Percentiles rank a stretch among this genome's conserved stretches.
Evolutionary conservation across 441 rosid species (phyloP).

Genomic region (Corymbia calophylla): DNA sequence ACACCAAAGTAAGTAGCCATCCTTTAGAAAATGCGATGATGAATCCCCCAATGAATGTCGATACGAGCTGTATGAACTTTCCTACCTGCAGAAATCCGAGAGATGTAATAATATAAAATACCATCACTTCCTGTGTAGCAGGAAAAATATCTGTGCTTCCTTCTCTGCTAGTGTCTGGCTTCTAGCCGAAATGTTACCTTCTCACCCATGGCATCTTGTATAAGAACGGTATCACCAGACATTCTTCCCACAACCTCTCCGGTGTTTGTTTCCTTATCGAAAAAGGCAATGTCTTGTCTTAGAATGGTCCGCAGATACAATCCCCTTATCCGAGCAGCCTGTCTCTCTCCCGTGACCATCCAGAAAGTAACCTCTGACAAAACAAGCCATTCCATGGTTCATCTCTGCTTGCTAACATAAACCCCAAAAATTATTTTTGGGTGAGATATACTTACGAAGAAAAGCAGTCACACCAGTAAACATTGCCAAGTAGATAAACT

Average conservation of each 20-base stretch:
- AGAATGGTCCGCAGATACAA: slow-evolving; percentile 7
- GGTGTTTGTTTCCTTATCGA: slow-evolving; percentile 7
- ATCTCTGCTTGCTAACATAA: background rate
- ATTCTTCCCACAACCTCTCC: slow-evolving; percentile 12
- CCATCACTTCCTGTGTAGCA: background rate
- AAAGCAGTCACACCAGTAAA: slow-evolving; percentile 2
- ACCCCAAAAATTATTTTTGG: background rate
- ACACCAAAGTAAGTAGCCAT: slow-evolving; percentile 7
- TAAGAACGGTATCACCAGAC: slow-evolving; percentile 14
- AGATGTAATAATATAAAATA: background rate
- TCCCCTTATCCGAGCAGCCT: slow-evolving; percentile 6
- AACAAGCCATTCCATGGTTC: background rate
- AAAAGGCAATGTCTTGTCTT: slow-evolving; percentile 12
- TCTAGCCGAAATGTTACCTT: background rate
- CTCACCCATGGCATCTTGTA: slow-evolving; percentile 13
- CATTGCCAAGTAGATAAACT: slow-evolving; percentile 1
- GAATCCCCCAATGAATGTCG: slow-evolving; percentile 9
- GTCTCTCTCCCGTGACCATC: slow-evolving; percentile 13
- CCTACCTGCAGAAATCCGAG: slow-evolving; percentile 2
- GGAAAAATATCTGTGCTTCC: background rate
- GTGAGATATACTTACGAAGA: background rate
- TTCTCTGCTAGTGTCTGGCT: background rate
- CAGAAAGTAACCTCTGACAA: slow-evolving; percentile 13
- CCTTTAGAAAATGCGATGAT: slow-evolving; percentile 5
- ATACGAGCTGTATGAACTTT: slow-evolving; percentile 11